Evolutionary conservation across 495 filamentous ascomycete species (phyloP), one percentile per base, ranked within the genome.

Genomic region (Lasiosphaeriaceae sp.): DNA sequence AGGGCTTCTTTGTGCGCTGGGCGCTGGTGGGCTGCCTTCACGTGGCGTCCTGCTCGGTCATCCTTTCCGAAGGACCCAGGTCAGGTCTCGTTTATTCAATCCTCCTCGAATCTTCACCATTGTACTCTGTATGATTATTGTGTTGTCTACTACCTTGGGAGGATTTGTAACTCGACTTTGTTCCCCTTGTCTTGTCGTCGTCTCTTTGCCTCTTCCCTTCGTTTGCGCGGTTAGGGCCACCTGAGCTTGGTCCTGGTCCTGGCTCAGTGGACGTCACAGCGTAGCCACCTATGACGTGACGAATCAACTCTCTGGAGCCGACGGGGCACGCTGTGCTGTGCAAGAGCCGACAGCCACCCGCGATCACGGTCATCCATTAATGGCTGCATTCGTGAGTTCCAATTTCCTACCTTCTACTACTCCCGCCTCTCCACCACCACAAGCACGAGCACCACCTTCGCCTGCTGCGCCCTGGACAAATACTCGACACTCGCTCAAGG

Each of bases 311-410:
- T 54, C 20, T 48, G 29, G 51, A 22, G 43, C 24, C 9, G 34
- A 22, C 45, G n/a, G 41, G 43, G 39, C 19, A 11, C 44, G 54
- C 54, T 31, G 26, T 31, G 49, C 57, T 43, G 39, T 43, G 39
- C 7, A 43, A 6, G 39, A 43, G 3, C 39, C 39, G 39, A 7
- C 39, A 43, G 39, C 39, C 39, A 43, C 14, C 39, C 12, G 1
- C 39, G 39, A 14, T 43, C 39, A 17, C 14, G 14, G n/a, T 0
- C 39, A 16, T 43, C 39, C 5, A 16, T 70, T 72, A 52, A 78
- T 78, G 75, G 75, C 75, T 74, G 75, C 75, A 59, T 70, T 78
- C 58, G 75, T 78, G 66, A 75, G 75, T 74, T 47, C 3, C 37
- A 20, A 31, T 39, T 55, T 45, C 46, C 37, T 55, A 47, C 39